Evolutionary conservation across 495 filamentous ascomycete genomes (phyloP).

Genomic region (Tetracladium setigerum): DNA sequence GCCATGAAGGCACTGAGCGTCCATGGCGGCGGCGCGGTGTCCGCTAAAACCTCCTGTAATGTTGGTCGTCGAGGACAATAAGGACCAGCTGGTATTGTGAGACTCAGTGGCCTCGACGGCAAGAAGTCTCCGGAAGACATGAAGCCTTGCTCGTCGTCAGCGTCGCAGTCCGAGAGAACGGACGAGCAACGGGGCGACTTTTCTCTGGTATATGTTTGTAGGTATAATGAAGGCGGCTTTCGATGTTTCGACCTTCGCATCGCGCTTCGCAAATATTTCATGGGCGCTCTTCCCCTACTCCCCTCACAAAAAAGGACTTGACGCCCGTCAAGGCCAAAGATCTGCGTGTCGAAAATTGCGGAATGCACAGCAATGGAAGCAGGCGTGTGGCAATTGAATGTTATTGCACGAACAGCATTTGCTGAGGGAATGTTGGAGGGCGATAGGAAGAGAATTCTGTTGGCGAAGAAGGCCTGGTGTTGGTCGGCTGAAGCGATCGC

Average conservation of each 20-base stretch:
- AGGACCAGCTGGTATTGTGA: slow-evolving; percentile 52
- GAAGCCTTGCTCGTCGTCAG: slow-evolving; percentile 46
- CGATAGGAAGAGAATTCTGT: background rate
- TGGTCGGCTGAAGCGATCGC: background rate
- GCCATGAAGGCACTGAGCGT: slow-evolving; percentile 93
- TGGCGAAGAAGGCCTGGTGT: too few relatives aligned
- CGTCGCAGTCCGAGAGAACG: slow-evolving; percentile 46
- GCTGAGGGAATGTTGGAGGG: slow-evolving; percentile 15
- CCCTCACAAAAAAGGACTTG: too few relatives aligned
- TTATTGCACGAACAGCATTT: slow-evolving; percentile 16
- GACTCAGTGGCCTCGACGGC: slow-evolving; percentile 52
- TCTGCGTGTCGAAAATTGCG: too few relatives aligned
- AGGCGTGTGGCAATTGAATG: too few relatives aligned
- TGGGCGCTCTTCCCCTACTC: slow-evolving; percentile 12
- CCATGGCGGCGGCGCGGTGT: slow-evolving; percentile 82
- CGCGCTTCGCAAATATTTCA: slow-evolving; percentile 30
- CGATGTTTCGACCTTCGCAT: slow-evolving; percentile 39
- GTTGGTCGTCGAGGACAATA: slow-evolving; percentile 73
- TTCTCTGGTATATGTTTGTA: slow-evolving; percentile 33
- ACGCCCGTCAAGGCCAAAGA: too few relatives aligned
- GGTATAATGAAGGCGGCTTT: slow-evolving; percentile 39
- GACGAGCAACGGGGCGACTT: slow-evolving; percentile 23
- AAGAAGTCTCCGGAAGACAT: slow-evolving; percentile 39
- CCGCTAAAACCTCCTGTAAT: slow-evolving; percentile 78
- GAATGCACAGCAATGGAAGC: too few relatives aligned